phyloP scores from a whole-genome alignment of 495 filamentous ascomycete genomes.

The Durotheca rogersii region DNA sequence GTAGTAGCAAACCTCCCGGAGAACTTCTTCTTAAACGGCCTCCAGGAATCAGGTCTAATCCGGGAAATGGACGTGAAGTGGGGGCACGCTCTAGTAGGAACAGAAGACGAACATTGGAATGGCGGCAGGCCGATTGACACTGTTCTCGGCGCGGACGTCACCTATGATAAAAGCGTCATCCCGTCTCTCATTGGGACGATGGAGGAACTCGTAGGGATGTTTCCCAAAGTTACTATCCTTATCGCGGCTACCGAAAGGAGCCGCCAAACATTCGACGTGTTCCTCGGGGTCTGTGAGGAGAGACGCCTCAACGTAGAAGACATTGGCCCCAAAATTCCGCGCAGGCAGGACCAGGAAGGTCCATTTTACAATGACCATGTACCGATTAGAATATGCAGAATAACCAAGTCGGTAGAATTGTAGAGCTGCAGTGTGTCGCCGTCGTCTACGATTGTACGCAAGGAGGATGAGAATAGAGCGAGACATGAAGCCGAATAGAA shows the following conservation, averaged over 20 bases:
- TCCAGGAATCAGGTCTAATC: slow-evolving; percentile 48
- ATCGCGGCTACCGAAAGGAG: slow-evolving; percentile 54
- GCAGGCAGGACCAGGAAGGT: slow-evolving; percentile 42
- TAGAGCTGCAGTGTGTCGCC: no score
- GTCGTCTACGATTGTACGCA: no score
- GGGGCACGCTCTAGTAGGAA: slow-evolving; percentile 56
- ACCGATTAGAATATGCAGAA: slow-evolving; percentile 45
- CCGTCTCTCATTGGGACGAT: slow-evolving; percentile 49
- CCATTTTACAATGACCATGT: slow-evolving; percentile 51
- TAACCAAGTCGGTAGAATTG: slow-evolving; percentile 24
- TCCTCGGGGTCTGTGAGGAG: slow-evolving; percentile 40
- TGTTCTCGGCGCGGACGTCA: slow-evolving; percentile 54
- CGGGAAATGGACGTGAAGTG: slow-evolving; percentile 57
- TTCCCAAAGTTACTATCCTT: slow-evolving; percentile 40
- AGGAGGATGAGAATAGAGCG: no score
- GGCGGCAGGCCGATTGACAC: slow-evolving; percentile 45
- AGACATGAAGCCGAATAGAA: no score
- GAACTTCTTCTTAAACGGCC: slow-evolving; percentile 66
- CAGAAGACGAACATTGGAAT: slow-evolving; percentile 47
- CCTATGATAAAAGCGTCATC: slow-evolving; percentile 50
- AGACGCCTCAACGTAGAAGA: slow-evolving; percentile 37
- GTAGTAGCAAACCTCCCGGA: slow-evolving; percentile 68
- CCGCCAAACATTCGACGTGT: slow-evolving; percentile 45
- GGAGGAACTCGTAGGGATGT: slow-evolving; percentile 41
- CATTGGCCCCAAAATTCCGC: slow-evolving; percentile 38